phyloP scores from a whole-genome alignment of 345 rosid genomes.

The Lepidium aucheri region DNA sequence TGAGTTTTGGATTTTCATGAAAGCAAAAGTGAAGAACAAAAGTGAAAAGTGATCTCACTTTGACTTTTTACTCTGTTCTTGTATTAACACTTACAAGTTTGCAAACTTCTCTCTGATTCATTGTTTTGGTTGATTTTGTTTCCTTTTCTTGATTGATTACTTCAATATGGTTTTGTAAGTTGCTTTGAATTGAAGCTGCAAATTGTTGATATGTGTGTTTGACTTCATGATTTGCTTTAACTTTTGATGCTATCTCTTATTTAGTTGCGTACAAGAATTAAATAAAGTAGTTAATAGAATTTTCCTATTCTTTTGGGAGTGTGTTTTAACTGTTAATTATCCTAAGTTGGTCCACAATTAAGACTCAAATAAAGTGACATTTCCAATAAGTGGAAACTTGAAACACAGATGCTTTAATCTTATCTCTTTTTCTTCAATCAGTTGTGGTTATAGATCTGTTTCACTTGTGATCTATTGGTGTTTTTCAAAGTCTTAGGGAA shows the following conservation, averaged over 20 bases:
- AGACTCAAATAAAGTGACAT: slow-evolving; percentile 7
- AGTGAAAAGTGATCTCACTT: neutral
- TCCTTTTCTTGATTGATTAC: neutral
- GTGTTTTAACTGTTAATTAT: slow-evolving; percentile 9
- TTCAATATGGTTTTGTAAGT: neutral
- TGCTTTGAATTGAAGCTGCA: slow-evolving; percentile 18
- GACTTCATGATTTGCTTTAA: slow-evolving; percentile 5
- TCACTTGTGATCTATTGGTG: slow-evolving; percentile 14
- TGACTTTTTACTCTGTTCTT: slow-evolving; percentile 11
- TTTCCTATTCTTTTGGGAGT: neutral
- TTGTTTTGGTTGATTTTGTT: neutral
- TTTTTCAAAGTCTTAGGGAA: slow-evolving; percentile 10
- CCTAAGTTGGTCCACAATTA: slow-evolving; percentile 18
- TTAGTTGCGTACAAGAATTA: slow-evolving; percentile 18
- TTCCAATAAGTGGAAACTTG: slow-evolving; percentile 24
- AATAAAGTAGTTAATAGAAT: neutral
- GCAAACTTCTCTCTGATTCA: neutral
- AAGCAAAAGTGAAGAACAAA: neutral
- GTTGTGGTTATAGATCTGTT: slow-evolving; percentile 3
- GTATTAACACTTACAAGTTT: neutral
- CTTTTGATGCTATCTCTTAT: neutral
- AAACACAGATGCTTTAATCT: slow-evolving; percentile 1
- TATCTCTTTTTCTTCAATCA: slow-evolving; percentile 7
- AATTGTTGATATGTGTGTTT: slow-evolving; percentile 2
- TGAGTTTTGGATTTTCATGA: neutral